Conservation (phyloP, 2,329 filamentous ascomycete species). For the Endoconidiophora polonica region DNA sequence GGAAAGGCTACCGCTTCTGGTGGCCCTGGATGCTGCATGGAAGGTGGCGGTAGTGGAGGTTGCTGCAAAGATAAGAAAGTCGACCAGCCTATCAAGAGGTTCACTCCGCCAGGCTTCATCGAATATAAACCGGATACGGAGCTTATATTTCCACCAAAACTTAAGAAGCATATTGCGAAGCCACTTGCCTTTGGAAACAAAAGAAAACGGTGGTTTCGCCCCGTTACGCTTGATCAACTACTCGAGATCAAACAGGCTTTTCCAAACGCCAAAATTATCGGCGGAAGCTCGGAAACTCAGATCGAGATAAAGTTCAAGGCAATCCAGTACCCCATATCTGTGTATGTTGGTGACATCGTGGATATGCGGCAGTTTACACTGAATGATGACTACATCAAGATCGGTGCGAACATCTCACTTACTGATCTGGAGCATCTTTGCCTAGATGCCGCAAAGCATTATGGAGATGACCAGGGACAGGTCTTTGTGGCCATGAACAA, state of each 20-base stretch:
- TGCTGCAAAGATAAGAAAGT: constrained; percentile 44
- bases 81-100: constrained; percentile 43
- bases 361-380: constrained; percentile 73
- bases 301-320: constrained; percentile 98
- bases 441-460: constrained; percentile 60
- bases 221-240: constrained; percentile 70
- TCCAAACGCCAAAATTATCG: constrained; percentile 83
- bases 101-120: constrained; percentile 81
- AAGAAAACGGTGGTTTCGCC: constrained; percentile 82
- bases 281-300: constrained; percentile 90
- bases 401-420: constrained; percentile 82
- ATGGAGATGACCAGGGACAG: constrained; percentile 54
- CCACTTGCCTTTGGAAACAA: constrained; percentile 87
- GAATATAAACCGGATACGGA: constrained; percentile 88
- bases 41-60: constrained; percentile 35
- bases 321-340: constrained; percentile 73
- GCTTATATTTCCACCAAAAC: constrained; percentile 76
- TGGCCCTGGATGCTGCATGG: constrained; percentile 54
- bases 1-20: constrained; percentile 29
- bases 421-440: constrained; percentile 84
- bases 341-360: constrained; percentile 84
- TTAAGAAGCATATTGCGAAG: constrained; percentile 68
- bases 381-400: constrained; percentile 65
- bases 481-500: constrained; percentile 85
- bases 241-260: constrained; percentile 79